Percentiles rank a stretch among this genome's conserved stretches.
Conservation (phyloP, 306 rosid genomes). For the Vigna trinervia region DNA sequence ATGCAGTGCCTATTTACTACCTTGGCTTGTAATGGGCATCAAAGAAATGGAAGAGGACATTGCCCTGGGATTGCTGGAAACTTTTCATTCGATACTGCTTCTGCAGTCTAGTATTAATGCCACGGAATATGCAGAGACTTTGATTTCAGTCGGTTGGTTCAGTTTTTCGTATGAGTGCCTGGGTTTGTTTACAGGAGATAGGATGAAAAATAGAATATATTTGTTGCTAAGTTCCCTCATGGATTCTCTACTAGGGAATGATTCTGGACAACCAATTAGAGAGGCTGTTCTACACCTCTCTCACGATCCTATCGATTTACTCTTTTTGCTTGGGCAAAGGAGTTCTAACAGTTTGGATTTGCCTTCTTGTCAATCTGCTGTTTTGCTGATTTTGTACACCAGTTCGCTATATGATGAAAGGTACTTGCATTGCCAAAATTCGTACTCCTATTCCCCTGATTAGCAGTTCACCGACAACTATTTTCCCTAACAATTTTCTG, state of each 20-base stretch:
- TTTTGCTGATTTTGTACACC: constrained; percentile 69
- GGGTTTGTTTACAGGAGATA: constrained; percentile 77
- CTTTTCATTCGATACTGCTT: constrained; percentile 73
- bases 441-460: constrained; percentile 23
- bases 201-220: constrained; percentile 79
- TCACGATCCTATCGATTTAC: constrained; percentile 81
- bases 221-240: constrained; percentile 76
- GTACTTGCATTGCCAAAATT: constrained; percentile 51
- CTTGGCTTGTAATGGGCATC: constrained; percentile 73
- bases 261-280: constrained; percentile 76
- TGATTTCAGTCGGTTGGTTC: constrained; percentile 81
- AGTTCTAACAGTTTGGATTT: constrained; percentile 60
- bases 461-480: constrained; percentile 11
- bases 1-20: constrained; percentile 70
- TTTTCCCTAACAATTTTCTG: constrained; percentile 43
- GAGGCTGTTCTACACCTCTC: constrained; percentile 71
- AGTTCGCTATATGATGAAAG: constrained; percentile 87
- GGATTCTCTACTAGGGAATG: constrained; percentile 69
- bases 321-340: constrained; percentile 84
- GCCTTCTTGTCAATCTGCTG: constrained; percentile 78
- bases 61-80: constrained; percentile 77
- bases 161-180: constrained; percentile 86
- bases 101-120: constrained; percentile 54
- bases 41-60: constrained; percentile 77
- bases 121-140: constrained; percentile 57